Conservation (phyloP, 495 filamentous ascomycete genomes). For the Bombardia bombarda region DNA sequence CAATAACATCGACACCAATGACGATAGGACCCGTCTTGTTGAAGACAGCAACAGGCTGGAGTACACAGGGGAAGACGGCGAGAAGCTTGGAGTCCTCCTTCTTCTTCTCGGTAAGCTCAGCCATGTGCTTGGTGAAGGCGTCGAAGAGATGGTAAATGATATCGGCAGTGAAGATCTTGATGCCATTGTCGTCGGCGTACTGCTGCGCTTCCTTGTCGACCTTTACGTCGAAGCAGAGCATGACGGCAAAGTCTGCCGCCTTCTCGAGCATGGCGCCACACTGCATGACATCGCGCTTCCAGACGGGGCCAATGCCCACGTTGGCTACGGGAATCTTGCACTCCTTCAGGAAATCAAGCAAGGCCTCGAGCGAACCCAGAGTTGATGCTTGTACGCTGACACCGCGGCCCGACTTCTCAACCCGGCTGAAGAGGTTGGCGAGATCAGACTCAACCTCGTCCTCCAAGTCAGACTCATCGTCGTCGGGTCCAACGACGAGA, state of each 20-base stretch:
- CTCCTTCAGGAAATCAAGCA: slow-evolving; percentile 88
- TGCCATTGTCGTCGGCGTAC: slow-evolving; percentile 88
- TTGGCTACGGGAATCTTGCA: slow-evolving; percentile 97
- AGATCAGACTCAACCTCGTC: slow-evolving; percentile 96
- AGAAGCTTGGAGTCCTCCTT: slow-evolving; percentile 94
- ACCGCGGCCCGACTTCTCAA: slow-evolving; percentile 85
- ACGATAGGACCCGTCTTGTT: slow-evolving; percentile 98
- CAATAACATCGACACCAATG: slow-evolving; percentile 88
- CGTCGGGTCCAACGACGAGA: slow-evolving; percentile 85
- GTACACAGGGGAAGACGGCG: slow-evolving; percentile 93
- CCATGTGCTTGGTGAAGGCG: slow-evolving; percentile 90
- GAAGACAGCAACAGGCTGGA: slow-evolving; percentile 86
- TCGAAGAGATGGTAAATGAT: slow-evolving; percentile 99
- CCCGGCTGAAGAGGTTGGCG: slow-evolving; percentile 78
- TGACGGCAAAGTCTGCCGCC: slow-evolving; percentile 88
- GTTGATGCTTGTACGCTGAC: slow-evolving; percentile 97
- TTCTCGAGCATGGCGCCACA: slow-evolving; percentile 96
- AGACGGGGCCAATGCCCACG: slow-evolving; percentile 96
- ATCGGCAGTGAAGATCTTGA: slow-evolving; percentile 98
- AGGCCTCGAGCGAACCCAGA: slow-evolving; percentile 90
- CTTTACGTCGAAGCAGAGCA: slow-evolving; percentile 99
- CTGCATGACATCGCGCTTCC: slow-evolving; percentile 97
- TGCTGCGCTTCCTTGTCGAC: slow-evolving; percentile 91
- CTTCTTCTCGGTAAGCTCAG: slow-evolving; percentile 71
- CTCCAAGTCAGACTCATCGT: slow-evolving; percentile 93